A percentile compares a stretch with the other conserved stretches of the same genome.
Conservation (phyloP, 1,284 basidiomycete genomes). For the Xerocomus nothofagi region DNA sequence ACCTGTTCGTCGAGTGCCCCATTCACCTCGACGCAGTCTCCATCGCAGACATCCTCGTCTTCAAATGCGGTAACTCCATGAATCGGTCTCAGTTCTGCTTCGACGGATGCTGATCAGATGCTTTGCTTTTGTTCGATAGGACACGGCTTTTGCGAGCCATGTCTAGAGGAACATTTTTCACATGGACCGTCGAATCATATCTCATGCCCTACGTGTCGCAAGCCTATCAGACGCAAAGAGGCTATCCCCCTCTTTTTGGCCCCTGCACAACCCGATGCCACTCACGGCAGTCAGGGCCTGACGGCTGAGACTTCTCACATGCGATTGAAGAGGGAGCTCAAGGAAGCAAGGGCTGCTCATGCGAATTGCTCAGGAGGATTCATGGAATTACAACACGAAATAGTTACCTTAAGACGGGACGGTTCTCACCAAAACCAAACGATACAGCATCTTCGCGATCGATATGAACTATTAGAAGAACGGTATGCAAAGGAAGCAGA, state of each 20-base stretch:
- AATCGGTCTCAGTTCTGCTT: conserved; percentile 5
- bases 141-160: conserved; percentile 34
- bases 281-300: conserved; percentile 1
- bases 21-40: conserved; percentile 32
- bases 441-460: conserved; percentile 16
- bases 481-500: conserved; percentile 11
- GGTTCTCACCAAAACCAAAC: conserved; percentile 7
- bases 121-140: conserved; percentile 23
- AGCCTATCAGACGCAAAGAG: conserved; percentile 29
- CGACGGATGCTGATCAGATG: conserved; percentile 11
- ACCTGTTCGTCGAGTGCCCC: conserved; percentile 32
- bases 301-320: conserved; percentile 5
- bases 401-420: conserved; percentile 14
- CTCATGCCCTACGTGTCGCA: conserved; percentile 33
- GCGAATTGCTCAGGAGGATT: conserved; percentile 12
- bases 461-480: conserved; percentile 15
- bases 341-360: conserved; percentile 16
- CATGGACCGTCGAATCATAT: conserved; percentile 5
- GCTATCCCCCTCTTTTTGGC: conserved; percentile 30
- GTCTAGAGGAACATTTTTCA: conserved; percentile 25
- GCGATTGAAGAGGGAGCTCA: conserved; percentile 17
- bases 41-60: conserved; percentile 30
- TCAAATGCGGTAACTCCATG: conserved; percentile 31
- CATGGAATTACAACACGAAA: conserved; percentile 14
- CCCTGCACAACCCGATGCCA: conserved; percentile 13